Conservation (phyloP, 352 stramenopile genomes). For the Phytophthora pisi region DNA sequence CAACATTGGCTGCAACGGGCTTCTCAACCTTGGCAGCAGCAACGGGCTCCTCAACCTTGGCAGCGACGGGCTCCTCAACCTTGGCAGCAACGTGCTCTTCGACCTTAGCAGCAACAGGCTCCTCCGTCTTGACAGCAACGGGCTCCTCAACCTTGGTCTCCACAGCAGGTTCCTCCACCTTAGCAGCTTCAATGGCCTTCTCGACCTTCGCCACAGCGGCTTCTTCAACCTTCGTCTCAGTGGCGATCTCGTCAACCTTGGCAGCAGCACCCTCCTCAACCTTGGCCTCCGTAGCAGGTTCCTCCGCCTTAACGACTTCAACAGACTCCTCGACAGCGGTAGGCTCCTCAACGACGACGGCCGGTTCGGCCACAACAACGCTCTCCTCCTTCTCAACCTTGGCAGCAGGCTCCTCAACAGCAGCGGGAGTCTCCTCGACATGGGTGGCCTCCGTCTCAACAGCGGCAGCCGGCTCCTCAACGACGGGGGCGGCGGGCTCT, state of each 20-base stretch:
- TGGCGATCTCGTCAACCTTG: constrained; percentile 3
- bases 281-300: too few species aligned
- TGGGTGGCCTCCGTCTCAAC: not conserved
- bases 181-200: constrained; percentile 3
- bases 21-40: not conserved
- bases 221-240: constrained; percentile 3
- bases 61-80: constrained; percentile 3
- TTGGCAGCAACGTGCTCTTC: constrained; percentile 4
- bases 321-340: too few species aligned
- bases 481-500: constrained; percentile 15
- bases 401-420: constrained; percentile 8
- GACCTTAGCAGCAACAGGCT: constrained; percentile 1
- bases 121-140: not conserved
- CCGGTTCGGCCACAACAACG: not conserved
- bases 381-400: not conserved
- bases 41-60: not conserved
- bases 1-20: not conserved
- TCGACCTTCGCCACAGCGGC: not conserved
- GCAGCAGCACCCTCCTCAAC: not conserved
- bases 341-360: not conserved
- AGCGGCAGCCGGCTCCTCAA: constrained; percentile 5
- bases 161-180: too few species aligned
- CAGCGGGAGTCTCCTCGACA: constrained; percentile 1
- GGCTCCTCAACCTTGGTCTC: not conserved
- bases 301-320: too few species aligned